A percentile compares a stretch with the other conserved stretches of the same genome.
These are phyloP conservation scores for Rhodotorula sp. DNA, from an alignment of 1,284 basidiomycete genomes.

Conservation along the genomic window DNA sequence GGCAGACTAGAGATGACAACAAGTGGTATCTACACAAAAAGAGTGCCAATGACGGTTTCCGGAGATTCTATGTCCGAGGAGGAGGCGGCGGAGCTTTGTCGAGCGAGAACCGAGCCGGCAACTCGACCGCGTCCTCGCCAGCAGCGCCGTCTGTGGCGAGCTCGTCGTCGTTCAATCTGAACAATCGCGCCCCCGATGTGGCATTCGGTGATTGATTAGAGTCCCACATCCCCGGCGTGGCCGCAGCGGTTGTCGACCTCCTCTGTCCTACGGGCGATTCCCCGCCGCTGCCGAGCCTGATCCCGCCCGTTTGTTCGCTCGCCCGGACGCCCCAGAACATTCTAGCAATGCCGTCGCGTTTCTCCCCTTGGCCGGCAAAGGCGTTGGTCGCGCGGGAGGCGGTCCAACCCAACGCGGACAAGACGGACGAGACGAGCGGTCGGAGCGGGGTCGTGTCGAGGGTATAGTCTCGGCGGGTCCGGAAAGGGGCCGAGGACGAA, in stretches of 20 bases:
- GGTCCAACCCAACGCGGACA: constrained; percentile 9
- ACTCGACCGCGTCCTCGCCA: constrained; percentile 17
- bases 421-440: constrained; percentile 1
- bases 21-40: neutral
- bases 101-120: constrained; percentile 18
- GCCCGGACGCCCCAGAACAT: constrained; percentile 25
- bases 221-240: no score
- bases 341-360: constrained; percentile 14
- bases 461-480: constrained; percentile 3
- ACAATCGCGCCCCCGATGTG: neutral
- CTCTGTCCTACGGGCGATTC: neutral
- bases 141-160: neutral
- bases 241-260: neutral
- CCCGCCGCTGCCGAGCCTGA: constrained; percentile 6
- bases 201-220: no score
- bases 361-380: neutral
- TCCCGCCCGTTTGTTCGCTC: constrained; percentile 19
- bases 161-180: constrained; percentile 14
- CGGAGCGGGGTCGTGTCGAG: constrained; percentile 1
- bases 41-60: no score
- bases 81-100: neutral
- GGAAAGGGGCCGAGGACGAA: neutral
- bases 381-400: neutral
- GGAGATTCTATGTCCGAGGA: neutral
- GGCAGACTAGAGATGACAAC: no score